These are phyloP conservation scores for Arbutus unedo DNA, from an alignment of 148 eudicot species.

Conservation along the genomic window DNA sequence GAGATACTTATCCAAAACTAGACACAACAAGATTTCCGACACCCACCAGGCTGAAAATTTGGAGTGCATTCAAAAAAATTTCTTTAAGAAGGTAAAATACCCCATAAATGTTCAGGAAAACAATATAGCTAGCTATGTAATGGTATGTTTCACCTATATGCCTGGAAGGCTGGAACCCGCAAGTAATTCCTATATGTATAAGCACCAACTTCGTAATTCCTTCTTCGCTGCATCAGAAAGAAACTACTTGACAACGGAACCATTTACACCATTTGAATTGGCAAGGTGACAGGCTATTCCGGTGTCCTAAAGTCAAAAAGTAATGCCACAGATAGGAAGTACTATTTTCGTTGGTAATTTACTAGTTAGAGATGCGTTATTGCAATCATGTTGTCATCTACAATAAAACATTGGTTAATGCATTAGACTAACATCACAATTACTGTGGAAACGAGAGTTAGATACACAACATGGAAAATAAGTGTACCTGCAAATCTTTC, in stretches of 20 bases:
- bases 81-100: neutral
- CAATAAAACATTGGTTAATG: neutral
- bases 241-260: neutral
- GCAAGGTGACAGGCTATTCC: neutral
- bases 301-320: neutral
- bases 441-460: neutral
- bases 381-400: neutral
- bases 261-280: neutral
- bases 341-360: neutral
- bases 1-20: too few species aligned
- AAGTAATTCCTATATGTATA: neutral
- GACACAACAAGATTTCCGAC: too few species aligned
- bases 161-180: neutral
- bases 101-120: neutral
- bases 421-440: neutral
- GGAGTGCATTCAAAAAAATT: neutral
- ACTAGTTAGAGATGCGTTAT: neutral
- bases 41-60: too few species aligned
- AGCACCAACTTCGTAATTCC: neutral
- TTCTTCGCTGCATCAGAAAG: neutral
- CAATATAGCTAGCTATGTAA: neutral
- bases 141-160: neutral
- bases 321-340: neutral
- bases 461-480: neutral
- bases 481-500: conserved; percentile 81